phyloP scores from a whole-genome alignment of 139 green algal species.

The Coccomyxa sp. region DNA sequence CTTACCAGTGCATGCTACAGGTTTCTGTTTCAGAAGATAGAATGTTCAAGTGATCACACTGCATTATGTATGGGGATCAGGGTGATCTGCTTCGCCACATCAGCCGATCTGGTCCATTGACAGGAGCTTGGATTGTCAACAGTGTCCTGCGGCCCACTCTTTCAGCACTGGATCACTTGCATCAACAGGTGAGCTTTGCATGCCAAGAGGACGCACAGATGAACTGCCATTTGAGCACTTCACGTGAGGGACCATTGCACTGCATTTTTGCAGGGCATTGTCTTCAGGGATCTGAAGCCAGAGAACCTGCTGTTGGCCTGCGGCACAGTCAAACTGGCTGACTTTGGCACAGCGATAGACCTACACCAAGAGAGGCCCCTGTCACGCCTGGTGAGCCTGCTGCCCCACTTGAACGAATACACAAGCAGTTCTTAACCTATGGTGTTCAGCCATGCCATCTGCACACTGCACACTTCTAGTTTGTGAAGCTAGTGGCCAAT shows the following conservation, averaged over 20 bases:
- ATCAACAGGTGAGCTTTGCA: neutral
- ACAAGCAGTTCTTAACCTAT: neutral
- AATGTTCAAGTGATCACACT: neutral
- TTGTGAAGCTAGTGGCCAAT: neutral
- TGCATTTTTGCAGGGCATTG: conserved; percentile 1
- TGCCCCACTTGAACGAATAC: conserved; percentile 47
- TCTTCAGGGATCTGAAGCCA: conserved; percentile 47
- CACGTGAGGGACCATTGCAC: neutral
- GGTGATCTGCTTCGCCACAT: neutral
- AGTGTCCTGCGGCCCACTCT: neutral
- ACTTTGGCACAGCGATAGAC: conserved; percentile 52
- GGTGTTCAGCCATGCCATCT: neutral
- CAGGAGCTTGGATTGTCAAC: neutral
- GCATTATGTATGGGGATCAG: neutral
- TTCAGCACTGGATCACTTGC: neutral
- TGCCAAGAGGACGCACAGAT: neutral
- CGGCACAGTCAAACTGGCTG: conserved; percentile 22
- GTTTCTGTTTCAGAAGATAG: neutral
- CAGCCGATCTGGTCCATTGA: neutral
- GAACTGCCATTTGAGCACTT: neutral
- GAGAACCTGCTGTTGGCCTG: conserved; percentile 38
- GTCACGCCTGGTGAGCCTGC: neutral
- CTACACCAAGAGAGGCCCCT: conserved; percentile 12
- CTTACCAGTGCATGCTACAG: too few relatives aligned
- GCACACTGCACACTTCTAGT: neutral